A percentile compares a stretch with the other conserved stretches of the same genome.
These are phyloP conservation scores for Crithidia fasciculata DNA, from an alignment of 208 protist species.

Conservation along the genomic window DNA sequence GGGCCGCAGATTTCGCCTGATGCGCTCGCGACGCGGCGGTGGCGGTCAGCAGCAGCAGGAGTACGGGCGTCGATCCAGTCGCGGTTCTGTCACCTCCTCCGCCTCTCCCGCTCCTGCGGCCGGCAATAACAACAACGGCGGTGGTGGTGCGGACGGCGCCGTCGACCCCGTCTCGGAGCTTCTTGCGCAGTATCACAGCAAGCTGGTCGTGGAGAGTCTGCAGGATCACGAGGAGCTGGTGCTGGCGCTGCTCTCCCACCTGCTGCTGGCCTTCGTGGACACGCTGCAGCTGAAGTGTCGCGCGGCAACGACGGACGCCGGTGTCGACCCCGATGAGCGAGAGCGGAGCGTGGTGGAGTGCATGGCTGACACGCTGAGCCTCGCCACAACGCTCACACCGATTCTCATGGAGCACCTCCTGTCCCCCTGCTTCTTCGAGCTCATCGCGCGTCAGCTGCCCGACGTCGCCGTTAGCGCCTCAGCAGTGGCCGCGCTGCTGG, in stretches of 20 bases:
- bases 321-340: conserved; percentile 36
- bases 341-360: conserved; percentile 75
- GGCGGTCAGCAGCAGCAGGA: background rate
- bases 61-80: background rate
- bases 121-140: background rate
- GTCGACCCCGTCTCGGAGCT: conserved; percentile 62
- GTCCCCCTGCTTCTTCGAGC: conserved; percentile 69
- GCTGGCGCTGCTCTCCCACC: conserved; percentile 65
- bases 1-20: conserved; percentile 3
- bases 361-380: conserved; percentile 81
- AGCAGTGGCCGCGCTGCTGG: conserved; percentile 19
- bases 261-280: conserved; percentile 80
- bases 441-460: conserved; percentile 48
- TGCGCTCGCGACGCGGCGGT: conserved; percentile 7
- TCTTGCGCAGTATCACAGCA: conserved; percentile 63
- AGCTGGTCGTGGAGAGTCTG: conserved; percentile 70
- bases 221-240: conserved; percentile 77
- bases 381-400: conserved; percentile 68
- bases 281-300: conserved; percentile 70
- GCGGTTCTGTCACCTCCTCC: conserved; percentile 15
- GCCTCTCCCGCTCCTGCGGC: background rate
- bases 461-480: conserved; percentile 30
- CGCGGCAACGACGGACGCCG: conserved; percentile 41
- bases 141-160: background rate
- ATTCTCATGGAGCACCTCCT: conserved; percentile 77